phyloP scores from a whole-genome alignment of 192 early-diverging fungal species.

The Entophlyctis luteolus region DNA sequence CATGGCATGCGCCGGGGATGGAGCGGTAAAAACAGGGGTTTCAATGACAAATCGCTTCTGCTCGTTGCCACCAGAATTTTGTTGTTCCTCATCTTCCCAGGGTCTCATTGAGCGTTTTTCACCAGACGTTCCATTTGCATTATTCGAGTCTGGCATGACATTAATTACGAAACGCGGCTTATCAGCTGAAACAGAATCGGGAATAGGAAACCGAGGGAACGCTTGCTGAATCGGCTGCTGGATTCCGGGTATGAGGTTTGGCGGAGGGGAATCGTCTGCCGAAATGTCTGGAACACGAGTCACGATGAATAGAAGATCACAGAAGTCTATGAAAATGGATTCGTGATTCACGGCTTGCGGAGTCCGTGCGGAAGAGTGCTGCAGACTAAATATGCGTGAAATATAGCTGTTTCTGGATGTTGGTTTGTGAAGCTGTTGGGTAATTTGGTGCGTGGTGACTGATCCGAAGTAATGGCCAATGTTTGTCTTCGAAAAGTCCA shows the following conservation, averaged over 20 bases:
- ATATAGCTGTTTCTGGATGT: too few relatives aligned
- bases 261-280: neutral
- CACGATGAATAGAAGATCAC: neutral
- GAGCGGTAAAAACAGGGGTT: too few relatives aligned
- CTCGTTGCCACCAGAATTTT: neutral
- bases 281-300: neutral
- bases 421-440: too few relatives aligned
- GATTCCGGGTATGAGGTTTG: neutral
- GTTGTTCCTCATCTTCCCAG: conserved; percentile 9
- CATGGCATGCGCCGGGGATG: too few relatives aligned
- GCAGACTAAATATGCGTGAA: too few relatives aligned
- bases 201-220: neutral
- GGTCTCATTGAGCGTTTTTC: conserved; percentile 12
- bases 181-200: neutral
- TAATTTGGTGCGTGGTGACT: too few relatives aligned
- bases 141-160: neutral
- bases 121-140: neutral
- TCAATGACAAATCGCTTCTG: neutral
- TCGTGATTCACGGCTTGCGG: neutral
- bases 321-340: neutral
- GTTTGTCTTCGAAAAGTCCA: too few relatives aligned
- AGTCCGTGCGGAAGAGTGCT: neutral
- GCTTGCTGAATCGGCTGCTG: neutral
- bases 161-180: neutral
- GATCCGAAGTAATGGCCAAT: too few relatives aligned